Conservation (phyloP, 305 asterid genomes). For the Fraxinus xanthoxyloides region DNA sequence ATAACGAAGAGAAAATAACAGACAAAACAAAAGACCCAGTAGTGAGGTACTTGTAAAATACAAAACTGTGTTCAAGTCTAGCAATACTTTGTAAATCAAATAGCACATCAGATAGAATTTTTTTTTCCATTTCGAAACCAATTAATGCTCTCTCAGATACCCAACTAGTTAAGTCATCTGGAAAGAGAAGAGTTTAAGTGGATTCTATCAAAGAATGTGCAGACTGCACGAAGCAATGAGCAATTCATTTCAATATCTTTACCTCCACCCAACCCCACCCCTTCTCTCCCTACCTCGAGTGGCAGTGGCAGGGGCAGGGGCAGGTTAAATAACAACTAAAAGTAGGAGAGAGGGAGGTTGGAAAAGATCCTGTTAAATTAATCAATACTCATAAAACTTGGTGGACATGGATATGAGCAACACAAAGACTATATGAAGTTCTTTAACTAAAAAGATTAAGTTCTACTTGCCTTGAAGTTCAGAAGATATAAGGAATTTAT, state of each 20-base stretch:
- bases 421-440: neutral
- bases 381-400: neutral
- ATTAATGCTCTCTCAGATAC: neutral
- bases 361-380: too few relatives aligned
- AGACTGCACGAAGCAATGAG: neutral
- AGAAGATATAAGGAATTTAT: neutral
- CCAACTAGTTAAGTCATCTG: neutral
- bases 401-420: neutral
- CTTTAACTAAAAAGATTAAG: neutral
- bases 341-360: too few relatives aligned
- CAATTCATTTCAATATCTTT: neutral
- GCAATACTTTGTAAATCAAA: neutral
- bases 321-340: too few relatives aligned
- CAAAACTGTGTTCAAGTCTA: neutral
- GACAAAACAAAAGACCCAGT: neutral
- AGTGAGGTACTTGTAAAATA: neutral
- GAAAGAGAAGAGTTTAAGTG: neutral
- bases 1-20: neutral
- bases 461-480: neutral
- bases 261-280: neutral
- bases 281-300: neutral
- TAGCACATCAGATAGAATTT: neutral
- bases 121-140: neutral
- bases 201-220: neutral
- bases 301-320: neutral